Percentiles rank a stretch among this genome's conserved stretches.
Conservation (phyloP, 2,329 filamentous ascomycete genomes). For the Fusarium beomiforme region DNA sequence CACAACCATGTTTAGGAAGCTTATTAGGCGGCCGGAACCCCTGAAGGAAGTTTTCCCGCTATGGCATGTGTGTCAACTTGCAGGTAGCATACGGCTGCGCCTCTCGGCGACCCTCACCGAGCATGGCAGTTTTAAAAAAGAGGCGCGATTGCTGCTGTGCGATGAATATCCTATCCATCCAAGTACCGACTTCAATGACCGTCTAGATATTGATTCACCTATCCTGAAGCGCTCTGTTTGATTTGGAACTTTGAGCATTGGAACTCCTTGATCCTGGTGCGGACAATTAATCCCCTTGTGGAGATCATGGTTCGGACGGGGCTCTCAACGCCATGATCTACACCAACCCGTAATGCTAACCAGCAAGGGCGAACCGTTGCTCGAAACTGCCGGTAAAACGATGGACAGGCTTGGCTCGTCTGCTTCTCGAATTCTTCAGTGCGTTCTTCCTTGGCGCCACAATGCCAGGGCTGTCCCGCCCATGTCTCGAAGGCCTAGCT, state of each 20-base stretch:
- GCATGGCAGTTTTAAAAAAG: constrained; percentile 32
- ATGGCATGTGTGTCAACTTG: constrained; percentile 36
- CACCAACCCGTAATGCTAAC: constrained; percentile 41
- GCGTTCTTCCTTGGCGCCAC: constrained; percentile 32
- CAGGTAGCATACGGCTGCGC: constrained; percentile 39
- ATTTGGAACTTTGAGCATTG: constrained; percentile 23
- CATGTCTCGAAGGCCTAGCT: constrained; percentile 14
- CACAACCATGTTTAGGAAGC: constrained; percentile 34
- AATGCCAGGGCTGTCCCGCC: constrained; percentile 27
- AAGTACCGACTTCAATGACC: constrained; percentile 14
- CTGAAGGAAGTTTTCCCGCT: constrained; percentile 37
- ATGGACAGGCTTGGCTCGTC: constrained; percentile 25
- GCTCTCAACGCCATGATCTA: constrained; percentile 46
- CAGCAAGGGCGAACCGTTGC: constrained; percentile 39
- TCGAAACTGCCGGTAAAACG: constrained; percentile 43
- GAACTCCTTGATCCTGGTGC: constrained; percentile 36
- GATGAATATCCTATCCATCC: constrained; percentile 21
- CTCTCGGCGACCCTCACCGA: constrained; percentile 30
- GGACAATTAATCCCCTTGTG: constrained; percentile 46
- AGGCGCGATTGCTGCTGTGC: constrained; percentile 26
- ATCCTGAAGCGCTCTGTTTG: constrained; percentile 25
- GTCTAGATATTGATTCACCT: constrained; percentile 24
- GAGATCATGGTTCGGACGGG: constrained; percentile 47
- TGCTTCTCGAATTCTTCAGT: constrained; percentile 34
- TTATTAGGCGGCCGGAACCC: constrained; percentile 31